Evolutionary conservation across 1,139 yeast species (phyloP), one percentile per base, ranked within the genome.

Genomic region (Groenewaldozyma sp.): DNA sequence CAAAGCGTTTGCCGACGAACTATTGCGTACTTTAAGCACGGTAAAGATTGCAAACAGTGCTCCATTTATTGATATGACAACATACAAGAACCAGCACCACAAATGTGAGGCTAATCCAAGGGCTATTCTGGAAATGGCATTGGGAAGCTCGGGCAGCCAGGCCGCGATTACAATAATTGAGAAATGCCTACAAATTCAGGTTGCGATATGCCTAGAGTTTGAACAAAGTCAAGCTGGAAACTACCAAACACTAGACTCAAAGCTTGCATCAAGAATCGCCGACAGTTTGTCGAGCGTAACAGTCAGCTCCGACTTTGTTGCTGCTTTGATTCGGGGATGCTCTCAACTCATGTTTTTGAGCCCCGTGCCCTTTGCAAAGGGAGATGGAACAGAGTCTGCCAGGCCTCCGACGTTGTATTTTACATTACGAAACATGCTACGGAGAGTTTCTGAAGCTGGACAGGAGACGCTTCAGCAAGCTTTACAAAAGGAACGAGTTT

Each of bases 381-480:
- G 40, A 4, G 16, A 36, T n/a, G 35, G 17, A 3, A 33, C 24
- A 9, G 44, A 42, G 28, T 31, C 40, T 18, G 39, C 36, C 2
- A 14, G 45, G 27, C 26, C 26, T 22, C 26, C 26, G 26, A 7
- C 26, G 11, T 7, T 17, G 3, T 35, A 17, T 26, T 14, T 10
- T 4, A 35, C 22, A 14, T 10, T 17, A 24, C 27, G 7, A 6
- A 11, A 21, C 26, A 16, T 27, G 22, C 22, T 29, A 6, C 13
- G 18, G n/a, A 29, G 18, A 16, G 5, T 29, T 9, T n/a, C 33
- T 7, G 19, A 35, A 20, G 19, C 18, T 4, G 37, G 29, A 10
- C 22, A 29, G 10, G 11, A 13, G 10, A 16, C 16, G 14, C 22
- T 38, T 28, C 22, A n/a, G 22, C 24, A 36, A 17, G 31, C 32